Percentiles rank a stretch among this genome's conserved stretches.
Evolutionary conservation across 805 yeast genomes (phyloP).

Genomic region (Naumovozyma baii): DNA sequence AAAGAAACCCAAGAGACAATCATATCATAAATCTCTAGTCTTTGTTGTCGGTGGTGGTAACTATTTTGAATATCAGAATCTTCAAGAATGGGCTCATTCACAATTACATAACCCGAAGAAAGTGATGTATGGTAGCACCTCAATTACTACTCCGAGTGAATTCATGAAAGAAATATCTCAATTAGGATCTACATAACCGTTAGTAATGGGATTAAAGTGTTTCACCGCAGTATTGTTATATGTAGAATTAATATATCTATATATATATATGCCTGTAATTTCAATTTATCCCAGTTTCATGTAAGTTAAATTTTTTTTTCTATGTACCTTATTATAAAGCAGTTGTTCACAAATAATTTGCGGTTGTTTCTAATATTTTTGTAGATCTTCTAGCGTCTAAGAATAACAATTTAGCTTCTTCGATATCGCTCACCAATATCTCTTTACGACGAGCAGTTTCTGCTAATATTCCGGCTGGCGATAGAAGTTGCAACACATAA

Average conservation of each 20-base stretch:
- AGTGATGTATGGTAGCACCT: constrained; percentile 83
- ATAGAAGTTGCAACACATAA: constrained; percentile 80
- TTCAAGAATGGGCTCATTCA: constrained; percentile 73
- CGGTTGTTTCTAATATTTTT: constrained; percentile 40
- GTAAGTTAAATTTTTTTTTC: no score
- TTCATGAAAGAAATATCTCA: constrained; percentile 58
- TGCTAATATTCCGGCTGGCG: constrained; percentile 83
- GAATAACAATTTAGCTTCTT: constrained; percentile 73
- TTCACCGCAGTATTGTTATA: no score
- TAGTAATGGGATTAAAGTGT: background rate
- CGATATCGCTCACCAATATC: constrained; percentile 60
- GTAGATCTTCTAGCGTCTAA: constrained; percentile 80
- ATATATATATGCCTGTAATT: background rate
- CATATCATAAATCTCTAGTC: constrained; percentile 73
- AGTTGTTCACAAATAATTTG: constrained; percentile 29
- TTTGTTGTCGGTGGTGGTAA: constrained; percentile 97
- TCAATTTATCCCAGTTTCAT: background rate
- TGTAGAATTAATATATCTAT: background rate
- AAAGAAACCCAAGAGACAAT: constrained; percentile 75
- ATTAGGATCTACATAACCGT: constrained; percentile 31
- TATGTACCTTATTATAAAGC: background rate
- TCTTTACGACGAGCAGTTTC: constrained; percentile 63
- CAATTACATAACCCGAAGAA: constrained; percentile 37
- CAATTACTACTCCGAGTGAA: constrained; percentile 56
- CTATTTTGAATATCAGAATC: constrained; percentile 84